Evolutionary conservation across 2,329 filamentous ascomycete species (phyloP).

Genomic region (Torrubiellomyces zombiae): DNA sequence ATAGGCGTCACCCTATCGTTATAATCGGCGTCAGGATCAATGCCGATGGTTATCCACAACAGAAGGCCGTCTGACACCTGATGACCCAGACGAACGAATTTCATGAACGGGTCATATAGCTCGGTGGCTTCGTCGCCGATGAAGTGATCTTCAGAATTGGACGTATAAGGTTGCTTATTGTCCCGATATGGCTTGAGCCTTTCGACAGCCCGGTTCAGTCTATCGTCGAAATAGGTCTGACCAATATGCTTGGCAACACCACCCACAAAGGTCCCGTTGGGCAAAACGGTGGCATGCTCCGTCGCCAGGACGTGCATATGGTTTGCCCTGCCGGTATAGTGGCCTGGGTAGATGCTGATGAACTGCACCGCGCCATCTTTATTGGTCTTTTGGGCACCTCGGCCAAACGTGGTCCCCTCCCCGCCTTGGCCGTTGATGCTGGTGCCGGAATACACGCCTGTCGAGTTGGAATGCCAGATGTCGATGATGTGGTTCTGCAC

Average conservation of each 20-base stretch:
- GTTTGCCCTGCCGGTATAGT: conserved; percentile 22
- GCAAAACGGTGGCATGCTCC: conserved; percentile 15
- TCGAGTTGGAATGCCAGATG: conserved; percentile 28
- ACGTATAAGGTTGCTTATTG: conserved; percentile 26
- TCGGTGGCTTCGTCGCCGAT: conserved; percentile 24
- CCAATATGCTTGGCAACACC: conserved; percentile 38
- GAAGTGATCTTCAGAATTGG: conserved; percentile 32
- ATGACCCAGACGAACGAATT: conserved; percentile 40
- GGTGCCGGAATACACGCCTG: conserved; percentile 27
- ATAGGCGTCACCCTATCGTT: conserved; percentile 1
- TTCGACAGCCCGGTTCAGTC: conserved; percentile 31
- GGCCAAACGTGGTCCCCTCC: conserved; percentile 19
- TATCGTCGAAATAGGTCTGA: conserved; percentile 43
- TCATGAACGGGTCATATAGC: conserved; percentile 38
- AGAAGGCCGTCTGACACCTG: conserved; percentile 31
- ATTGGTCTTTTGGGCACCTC: conserved; percentile 23
- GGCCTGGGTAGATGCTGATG: conserved; percentile 25
- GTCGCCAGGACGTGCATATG: conserved; percentile 22
- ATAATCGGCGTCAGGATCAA: conserved; percentile 17
- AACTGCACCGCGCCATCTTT: conserved; percentile 23
- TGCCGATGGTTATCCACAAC: conserved; percentile 34
- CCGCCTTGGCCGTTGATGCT: conserved; percentile 17
- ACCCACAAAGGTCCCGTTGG: conserved; percentile 34
- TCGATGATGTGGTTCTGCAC: conserved; percentile 23
- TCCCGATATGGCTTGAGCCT: conserved; percentile 23